A percentile compares a stretch with the other conserved stretches of the same genome.
Evolutionary conservation across 345 rosid genomes (phyloP).

Genomic region (Gossypium mustelinum): DNA sequence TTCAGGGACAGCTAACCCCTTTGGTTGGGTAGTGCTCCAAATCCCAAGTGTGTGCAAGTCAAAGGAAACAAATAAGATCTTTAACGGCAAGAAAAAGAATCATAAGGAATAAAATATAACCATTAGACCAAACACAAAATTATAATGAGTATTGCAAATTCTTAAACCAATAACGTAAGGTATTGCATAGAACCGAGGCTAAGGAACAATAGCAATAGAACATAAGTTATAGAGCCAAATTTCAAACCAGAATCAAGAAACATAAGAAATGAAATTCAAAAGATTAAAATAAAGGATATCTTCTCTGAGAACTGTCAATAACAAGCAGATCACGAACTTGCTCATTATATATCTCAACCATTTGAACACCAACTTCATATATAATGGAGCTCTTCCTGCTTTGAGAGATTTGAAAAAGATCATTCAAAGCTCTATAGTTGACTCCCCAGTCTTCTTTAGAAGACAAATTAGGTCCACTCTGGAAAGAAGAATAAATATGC

Average conservation of each 20-base stretch:
- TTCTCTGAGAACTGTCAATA: slow-evolving; percentile 57
- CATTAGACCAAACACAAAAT: neutral
- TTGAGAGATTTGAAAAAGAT: slow-evolving; percentile 83
- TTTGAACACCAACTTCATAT: slow-evolving; percentile 94
- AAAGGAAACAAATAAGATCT: slow-evolving; percentile 34
- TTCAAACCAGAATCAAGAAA: neutral
- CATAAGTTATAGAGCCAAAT: slow-evolving; percentile 7
- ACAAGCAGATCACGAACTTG: slow-evolving; percentile 96
- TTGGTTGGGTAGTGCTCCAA: slow-evolving; percentile 91
- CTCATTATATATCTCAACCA: slow-evolving; percentile 98
- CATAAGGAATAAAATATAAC: neutral
- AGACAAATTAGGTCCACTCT: slow-evolving; percentile 84
- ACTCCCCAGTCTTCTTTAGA: slow-evolving; percentile 97
- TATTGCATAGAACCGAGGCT: neutral
- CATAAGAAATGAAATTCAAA: slow-evolving; percentile 3
- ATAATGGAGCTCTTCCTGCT: slow-evolving; percentile 54
- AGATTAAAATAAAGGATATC: slow-evolving; percentile 67
- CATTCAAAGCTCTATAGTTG: slow-evolving; percentile 86
- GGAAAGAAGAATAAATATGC: slow-evolving; percentile 20
- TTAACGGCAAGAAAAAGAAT: slow-evolving; percentile 7
- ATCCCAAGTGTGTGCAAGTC: slow-evolving; percentile 98
- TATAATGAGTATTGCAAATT: neutral
- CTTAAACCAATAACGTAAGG: neutral
- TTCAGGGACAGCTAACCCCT: slow-evolving; percentile 97
- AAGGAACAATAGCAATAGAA: neutral